Percentiles rank a stretch among this genome's conserved stretches.
phyloP scores from a whole-genome alignment of 768 basidiomycete species.

The Boletus sp. region DNA sequence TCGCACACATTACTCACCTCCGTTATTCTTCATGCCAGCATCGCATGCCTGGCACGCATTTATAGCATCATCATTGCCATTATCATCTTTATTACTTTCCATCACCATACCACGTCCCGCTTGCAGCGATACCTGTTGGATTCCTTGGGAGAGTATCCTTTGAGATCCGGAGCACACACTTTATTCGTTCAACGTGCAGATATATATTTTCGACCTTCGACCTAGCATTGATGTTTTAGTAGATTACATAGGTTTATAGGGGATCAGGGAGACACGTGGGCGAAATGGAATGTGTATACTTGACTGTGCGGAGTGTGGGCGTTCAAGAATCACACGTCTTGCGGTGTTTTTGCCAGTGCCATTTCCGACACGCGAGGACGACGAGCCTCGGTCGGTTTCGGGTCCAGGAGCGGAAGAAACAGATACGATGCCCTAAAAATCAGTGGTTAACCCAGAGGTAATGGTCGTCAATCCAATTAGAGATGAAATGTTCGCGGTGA shows the following conservation, averaged over 20 bases:
- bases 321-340: neutral
- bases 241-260: slow-evolving; percentile 1
- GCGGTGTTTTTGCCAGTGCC: neutral
- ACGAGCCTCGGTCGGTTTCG: neutral
- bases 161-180: slow-evolving; percentile 8
- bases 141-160: slow-evolving; percentile 1
- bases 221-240: slow-evolving; percentile 23
- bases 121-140: slow-evolving; percentile 4
- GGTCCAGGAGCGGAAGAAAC: neutral
- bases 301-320: neutral
- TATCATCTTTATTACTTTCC: neutral
- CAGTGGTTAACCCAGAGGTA: neutral
- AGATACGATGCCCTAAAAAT: neutral
- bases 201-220: slow-evolving; percentile 22
- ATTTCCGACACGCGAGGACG: neutral
- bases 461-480: neutral
- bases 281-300: slow-evolving; percentile 4
- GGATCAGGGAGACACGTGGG: neutral
- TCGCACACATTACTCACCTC: slow-evolving; percentile 7
- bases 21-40: neutral
- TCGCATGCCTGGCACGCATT: slow-evolving; percentile 1
- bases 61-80: slow-evolving; percentile 7
- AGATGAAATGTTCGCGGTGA: too few relatives aligned
- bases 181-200: slow-evolving; percentile 20
- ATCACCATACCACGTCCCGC: slow-evolving; percentile 4